Percentiles rank a stretch among this genome's conserved stretches.
These are phyloP conservation scores for Lachnellula arida DNA, from an alignment of 2,329 filamentous ascomycete genomes.

Conservation along the genomic window DNA sequence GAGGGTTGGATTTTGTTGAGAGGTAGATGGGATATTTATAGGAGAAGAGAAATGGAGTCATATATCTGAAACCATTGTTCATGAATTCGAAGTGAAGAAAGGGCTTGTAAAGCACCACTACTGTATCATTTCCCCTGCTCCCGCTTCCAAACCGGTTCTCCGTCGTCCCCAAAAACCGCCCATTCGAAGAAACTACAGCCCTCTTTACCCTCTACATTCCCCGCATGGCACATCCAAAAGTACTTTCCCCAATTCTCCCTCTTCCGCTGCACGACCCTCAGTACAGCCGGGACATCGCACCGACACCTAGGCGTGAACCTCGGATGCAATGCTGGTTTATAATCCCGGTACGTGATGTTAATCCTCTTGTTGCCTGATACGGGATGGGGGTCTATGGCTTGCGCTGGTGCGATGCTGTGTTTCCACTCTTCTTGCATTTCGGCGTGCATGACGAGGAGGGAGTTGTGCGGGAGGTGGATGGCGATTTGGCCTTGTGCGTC, in stretches of 20 bases:
- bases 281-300: slow-evolving; percentile 62
- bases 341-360: slow-evolving; percentile 91
- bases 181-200: slow-evolving; percentile 78
- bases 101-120: not conserved
- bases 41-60: too few relatives aligned
- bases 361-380: slow-evolving; percentile 75
- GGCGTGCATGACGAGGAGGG: slow-evolving; percentile 89
- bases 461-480: slow-evolving; percentile 93
- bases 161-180: slow-evolving; percentile 83
- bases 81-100: not conserved
- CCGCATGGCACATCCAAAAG: slow-evolving; percentile 90
- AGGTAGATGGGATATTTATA: too few relatives aligned
- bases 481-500: slow-evolving; percentile 81
- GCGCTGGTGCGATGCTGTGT: slow-evolving; percentile 72
- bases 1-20: too few relatives aligned
- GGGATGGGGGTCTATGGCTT: slow-evolving; percentile 78
- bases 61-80: too few relatives aligned
- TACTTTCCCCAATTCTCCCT: slow-evolving; percentile 73
- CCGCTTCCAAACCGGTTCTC: slow-evolving; percentile 62
- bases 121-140: not conserved
- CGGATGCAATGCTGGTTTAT: slow-evolving; percentile 72
- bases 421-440: slow-evolving; percentile 99
- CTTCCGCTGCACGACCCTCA: slow-evolving; percentile 77
- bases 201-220: slow-evolving; percentile 62
- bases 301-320: slow-evolving; percentile 70